phyloP scores from a whole-genome alignment of 306 rosid species.

The Vicia faba region DNA sequence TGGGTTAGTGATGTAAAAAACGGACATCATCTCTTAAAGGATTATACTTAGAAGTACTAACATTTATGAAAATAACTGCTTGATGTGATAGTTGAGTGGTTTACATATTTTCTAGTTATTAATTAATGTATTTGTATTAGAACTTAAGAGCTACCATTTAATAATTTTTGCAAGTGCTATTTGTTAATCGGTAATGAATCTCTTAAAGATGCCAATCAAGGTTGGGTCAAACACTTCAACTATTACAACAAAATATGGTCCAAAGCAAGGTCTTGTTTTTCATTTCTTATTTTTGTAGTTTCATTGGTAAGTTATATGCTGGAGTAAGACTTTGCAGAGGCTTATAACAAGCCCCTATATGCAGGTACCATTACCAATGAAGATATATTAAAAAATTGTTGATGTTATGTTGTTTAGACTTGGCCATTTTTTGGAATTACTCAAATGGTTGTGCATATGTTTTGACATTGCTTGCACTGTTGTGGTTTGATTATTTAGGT shows the following conservation, averaged over 20 bases:
- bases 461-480: conserved; percentile 18
- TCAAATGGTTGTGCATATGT: neutral
- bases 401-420: neutral
- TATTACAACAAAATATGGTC: neutral
- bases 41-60: too few species aligned
- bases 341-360: conserved; percentile 1
- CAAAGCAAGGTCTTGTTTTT: conserved; percentile 1
- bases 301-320: conserved; percentile 13
- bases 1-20: neutral
- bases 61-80: too few species aligned
- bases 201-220: neutral
- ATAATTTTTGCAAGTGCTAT: neutral
- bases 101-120: neutral
- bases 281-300: conserved; percentile 4
- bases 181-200: neutral
- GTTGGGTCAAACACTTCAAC: neutral
- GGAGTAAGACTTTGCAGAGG: neutral
- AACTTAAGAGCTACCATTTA: neutral
- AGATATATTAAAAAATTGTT: neutral
- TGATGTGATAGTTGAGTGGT: too few species aligned
- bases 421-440: neutral
- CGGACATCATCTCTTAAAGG: too few species aligned
- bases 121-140: neutral
- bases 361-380: neutral
- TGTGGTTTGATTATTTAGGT: conserved; percentile 54